Evolutionary conservation across 805 yeast genomes (phyloP), one percentile per base, ranked within the genome.

Genomic region (Metschnikowia noctiluminum): DNA sequence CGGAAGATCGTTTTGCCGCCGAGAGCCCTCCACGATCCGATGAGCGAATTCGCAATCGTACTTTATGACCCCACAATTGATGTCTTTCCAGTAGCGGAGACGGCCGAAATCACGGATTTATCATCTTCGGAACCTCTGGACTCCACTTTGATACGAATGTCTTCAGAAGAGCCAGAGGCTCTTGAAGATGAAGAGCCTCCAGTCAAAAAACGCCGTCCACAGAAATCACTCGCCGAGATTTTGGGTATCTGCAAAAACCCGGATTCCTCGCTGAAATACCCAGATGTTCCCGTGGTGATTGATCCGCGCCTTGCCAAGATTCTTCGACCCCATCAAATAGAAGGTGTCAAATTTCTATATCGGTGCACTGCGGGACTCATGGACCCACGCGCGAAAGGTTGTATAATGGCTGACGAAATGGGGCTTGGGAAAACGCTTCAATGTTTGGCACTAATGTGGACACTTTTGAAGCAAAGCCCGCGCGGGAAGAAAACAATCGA

Each of bases 341-440:
- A 92, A 42, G 99, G 99, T 54, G 97, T 92, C 38, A 81, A 88
- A 64, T 94, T 94, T 63, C 69, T 94, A 49, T 94, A 90, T 61
- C 71, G 91, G 47, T 92, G 99, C 66, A 89, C 96, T 0, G 79
- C 97, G 1, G 99, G 99, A 0, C 68, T 91, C 32, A 79, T 85
- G 28, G 89, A 86, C 62, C 79, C 89, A 7, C 75, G 85, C 32
- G 97, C 97, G 0, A 82, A 86, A 60, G 99, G 99, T 2, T 92
- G 97, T 62, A 92, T 92, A 43, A 92, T 92, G 98, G 97, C 97
- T 0, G 97, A 90, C 69, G 97, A 88, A 65, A 90, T 90, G 97
- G 97, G 97, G 4, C 73, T 89, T 36, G 97, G 97, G 27, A 89
- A 89, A 62, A 89, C 97, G 0, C 72, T 89, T 27, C 97, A 89